Evolutionary conservation across 1,139 yeast species (phyloP), one percentile per base, ranked within the genome.

Genomic region (Eremothecium cymbalariae): DNA sequence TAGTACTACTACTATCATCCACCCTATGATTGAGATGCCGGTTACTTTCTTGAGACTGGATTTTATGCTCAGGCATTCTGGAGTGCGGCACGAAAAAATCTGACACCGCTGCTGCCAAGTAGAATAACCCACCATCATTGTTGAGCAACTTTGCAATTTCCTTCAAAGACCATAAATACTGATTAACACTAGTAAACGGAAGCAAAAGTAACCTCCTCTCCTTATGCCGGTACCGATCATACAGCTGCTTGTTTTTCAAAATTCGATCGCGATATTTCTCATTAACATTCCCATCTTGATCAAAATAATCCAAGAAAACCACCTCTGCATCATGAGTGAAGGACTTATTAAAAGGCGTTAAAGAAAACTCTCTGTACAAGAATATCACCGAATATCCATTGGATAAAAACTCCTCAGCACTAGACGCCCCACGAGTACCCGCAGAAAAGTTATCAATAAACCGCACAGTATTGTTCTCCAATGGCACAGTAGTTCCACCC

Each of bases 401-500:
- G 41, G 80, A 83, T 37, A 93, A 64, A 47, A 90, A 84, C 55
- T 84, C 80, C 58, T 90, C 98, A 4, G 97, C 95, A 24, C 94
- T 79, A 0, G 95, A 79, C 7, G 98, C 94, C 37, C 98, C 98
- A 59, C 99, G 72, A 1, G 97, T 90, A 16, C 98, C 98, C 18
- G 97, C 97, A 48, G 94, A 80, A 58, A 93, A 93, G 55, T 90
- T 90, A 59, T 90, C 99, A 53, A 90, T 86, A 60, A 90, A 90
- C 39, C 99, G 63, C 11, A 90, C 98, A 0, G 98, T 93, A 53
- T 93, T 90, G 60, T 86, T 86, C 51, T 90, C 99, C 45, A 90
- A 65, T 0, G 99, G 99, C 0, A 93, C 99, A 0, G 97, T 88
- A 1, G 98, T 90, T 21, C 98, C 99, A n/a, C 99, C 99, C 8